Evolutionary conservation across 805 yeast genomes (phyloP).

Genomic region (Ogataea haglerorum): DNA sequence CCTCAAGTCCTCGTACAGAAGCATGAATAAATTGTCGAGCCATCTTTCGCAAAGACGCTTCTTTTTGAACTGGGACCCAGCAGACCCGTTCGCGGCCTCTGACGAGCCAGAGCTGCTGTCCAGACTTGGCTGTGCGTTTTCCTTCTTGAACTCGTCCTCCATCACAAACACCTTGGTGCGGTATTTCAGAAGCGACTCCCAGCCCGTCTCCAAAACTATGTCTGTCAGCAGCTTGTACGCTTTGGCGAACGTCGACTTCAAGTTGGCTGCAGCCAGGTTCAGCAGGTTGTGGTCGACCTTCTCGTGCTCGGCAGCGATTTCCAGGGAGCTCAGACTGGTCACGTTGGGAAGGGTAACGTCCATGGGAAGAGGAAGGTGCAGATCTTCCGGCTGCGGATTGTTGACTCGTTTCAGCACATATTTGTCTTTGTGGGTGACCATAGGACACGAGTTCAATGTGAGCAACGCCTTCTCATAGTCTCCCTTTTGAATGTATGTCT

Average conservation of each 20-base stretch:
- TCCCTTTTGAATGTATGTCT: slow-evolving; percentile 57
- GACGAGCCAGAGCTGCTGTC: slow-evolving; percentile 9
- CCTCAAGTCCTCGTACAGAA: slow-evolving; percentile 67
- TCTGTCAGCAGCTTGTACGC: slow-evolving; percentile 62
- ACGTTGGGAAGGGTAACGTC: slow-evolving; percentile 73
- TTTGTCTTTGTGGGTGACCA: slow-evolving; percentile 70
- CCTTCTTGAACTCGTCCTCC: slow-evolving; percentile 56
- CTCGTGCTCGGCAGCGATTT: slow-evolving; percentile 62
- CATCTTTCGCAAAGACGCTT: slow-evolving; percentile 71
- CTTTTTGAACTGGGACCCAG: slow-evolving; percentile 46
- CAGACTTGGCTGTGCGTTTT: slow-evolving; percentile 15
- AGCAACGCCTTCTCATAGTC: slow-evolving; percentile 71
- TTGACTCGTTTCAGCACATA: slow-evolving; percentile 59
- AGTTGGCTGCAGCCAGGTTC: slow-evolving; percentile 65
- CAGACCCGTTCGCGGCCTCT: slow-evolving; percentile 7
- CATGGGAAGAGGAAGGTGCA: slow-evolving; percentile 73
- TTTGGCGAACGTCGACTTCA: slow-evolving; percentile 54
- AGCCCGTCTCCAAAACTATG: slow-evolving; percentile 63
- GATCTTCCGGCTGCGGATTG: slow-evolving; percentile 46
- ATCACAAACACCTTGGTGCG: slow-evolving; percentile 67
- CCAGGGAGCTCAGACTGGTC: slow-evolving; percentile 60
- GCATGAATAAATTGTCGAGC: slow-evolving; percentile 68
- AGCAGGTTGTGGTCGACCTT: slow-evolving; percentile 58
- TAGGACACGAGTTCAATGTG: slow-evolving; percentile 76
- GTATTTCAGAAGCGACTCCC: slow-evolving; percentile 62